Conservation (phyloP, 192 early-diverging fungal genomes). For the Coemansia sp. region DNA sequence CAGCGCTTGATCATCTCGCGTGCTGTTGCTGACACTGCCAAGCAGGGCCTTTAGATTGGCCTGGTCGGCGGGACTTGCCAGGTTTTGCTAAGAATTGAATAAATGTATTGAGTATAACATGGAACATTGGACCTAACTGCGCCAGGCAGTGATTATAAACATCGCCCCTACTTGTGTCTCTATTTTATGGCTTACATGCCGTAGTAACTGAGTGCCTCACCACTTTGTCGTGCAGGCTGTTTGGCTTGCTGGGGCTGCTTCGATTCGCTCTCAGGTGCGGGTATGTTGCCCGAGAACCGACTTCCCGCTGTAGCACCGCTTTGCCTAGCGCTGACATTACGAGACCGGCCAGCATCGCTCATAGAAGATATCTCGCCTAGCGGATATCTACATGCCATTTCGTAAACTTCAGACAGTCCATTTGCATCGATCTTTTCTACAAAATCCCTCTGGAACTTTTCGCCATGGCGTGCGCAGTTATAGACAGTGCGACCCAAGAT, state of each 20-base stretch:
- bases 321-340: constrained; percentile 17
- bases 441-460: constrained; percentile 27
- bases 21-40: constrained; percentile 66
- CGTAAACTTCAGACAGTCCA: constrained; percentile 37
- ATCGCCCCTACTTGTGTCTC: neutral
- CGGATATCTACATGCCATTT: constrained; percentile 36
- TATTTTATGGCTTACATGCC: neutral
- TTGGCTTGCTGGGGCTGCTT: neutral
- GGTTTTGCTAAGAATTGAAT: neutral
- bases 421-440: constrained; percentile 27
- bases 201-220: constrained; percentile 7
- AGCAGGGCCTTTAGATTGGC: constrained; percentile 22
- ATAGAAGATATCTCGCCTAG: constrained; percentile 36
- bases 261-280: constrained; percentile 4
- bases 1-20: constrained; percentile 92
- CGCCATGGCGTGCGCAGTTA: constrained; percentile 14
- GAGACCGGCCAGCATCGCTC: constrained; percentile 28
- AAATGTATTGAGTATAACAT: neutral
- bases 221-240: neutral
- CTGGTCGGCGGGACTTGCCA: neutral
- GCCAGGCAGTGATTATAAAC: neutral
- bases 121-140: neutral
- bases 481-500: constrained; percentile 38
- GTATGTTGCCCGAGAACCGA: constrained; percentile 24
- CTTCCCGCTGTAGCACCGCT: constrained; percentile 17